phyloP scores from a whole-genome alignment of 1,139 yeast genomes.

The Lodderomyces oxycetoniae region DNA sequence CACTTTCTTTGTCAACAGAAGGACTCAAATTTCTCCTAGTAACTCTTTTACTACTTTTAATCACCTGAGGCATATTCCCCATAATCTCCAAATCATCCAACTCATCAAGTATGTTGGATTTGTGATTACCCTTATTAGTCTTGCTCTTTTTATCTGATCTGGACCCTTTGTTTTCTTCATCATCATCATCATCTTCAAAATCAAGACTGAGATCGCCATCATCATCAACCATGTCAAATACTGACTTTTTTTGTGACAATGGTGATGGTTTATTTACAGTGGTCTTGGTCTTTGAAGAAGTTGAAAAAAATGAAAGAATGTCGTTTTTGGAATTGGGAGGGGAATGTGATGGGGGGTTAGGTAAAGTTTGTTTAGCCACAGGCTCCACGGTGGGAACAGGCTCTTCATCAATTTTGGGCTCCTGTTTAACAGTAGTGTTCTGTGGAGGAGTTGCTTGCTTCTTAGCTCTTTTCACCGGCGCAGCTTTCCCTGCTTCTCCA shows the following conservation, averaged over 20 bases:
- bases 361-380: too few species aligned
- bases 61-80: slow-evolving; percentile 3
- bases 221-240: slow-evolving; percentile 12
- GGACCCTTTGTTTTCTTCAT: slow-evolving; percentile 1
- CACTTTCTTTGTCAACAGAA: too few species aligned
- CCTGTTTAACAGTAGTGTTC: slow-evolving; percentile 12
- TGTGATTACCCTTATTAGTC: background rate
- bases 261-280: slow-evolving; percentile 1
- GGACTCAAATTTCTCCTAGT: too few species aligned
- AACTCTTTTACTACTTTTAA: slow-evolving; percentile 4
- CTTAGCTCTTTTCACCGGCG: slow-evolving; percentile 7
- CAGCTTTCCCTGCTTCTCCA: slow-evolving; percentile 4
- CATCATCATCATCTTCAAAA: slow-evolving; percentile 16
- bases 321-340: slow-evolving; percentile 9
- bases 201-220: slow-evolving; percentile 10
- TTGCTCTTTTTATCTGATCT: background rate
- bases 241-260: slow-evolving; percentile 6
- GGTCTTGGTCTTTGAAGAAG: slow-evolving; percentile 7
- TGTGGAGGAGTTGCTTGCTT: slow-evolving; percentile 12
- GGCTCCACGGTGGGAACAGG: too few species aligned
- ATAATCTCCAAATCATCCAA: slow-evolving; percentile 15
- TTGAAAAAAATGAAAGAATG: slow-evolving; percentile 14
- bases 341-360: slow-evolving; percentile 14
- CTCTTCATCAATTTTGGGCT: slow-evolving; percentile 9
- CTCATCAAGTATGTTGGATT: slow-evolving; percentile 13